These are phyloP conservation scores for Arachnomyces sp. DNA, from an alignment of 2,329 filamentous ascomycete genomes.

Conservation along the genomic window DNA sequence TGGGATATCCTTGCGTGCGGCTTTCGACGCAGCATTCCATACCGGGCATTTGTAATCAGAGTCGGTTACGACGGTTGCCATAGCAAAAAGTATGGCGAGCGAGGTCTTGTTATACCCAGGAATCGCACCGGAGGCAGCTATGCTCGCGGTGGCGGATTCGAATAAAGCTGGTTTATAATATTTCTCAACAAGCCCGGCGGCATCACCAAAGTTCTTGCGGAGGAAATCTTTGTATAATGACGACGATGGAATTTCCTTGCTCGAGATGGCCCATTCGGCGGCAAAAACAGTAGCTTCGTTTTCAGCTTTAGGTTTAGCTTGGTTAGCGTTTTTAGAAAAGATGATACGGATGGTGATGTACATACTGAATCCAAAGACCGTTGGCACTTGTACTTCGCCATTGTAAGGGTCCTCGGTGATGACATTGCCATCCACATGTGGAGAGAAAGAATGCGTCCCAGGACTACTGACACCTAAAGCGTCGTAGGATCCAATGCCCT, in stretches of 20 bases:
- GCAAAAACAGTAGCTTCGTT: conserved; percentile 2
- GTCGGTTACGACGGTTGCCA: too few relatives aligned
- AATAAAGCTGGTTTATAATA: conserved; percentile 12
- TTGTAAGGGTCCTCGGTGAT: conserved; percentile 12
- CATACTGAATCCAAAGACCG: conserved; percentile 18
- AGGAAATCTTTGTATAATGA: conserved; percentile 14
- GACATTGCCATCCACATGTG: conserved; percentile 15
- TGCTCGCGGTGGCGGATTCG: too few relatives aligned
- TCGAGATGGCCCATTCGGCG: not conserved
- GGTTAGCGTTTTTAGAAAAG: not conserved
- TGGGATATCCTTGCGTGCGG: conserved; percentile 10
- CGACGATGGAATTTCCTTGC: conserved; percentile 1
- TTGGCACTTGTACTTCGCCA: conserved; percentile 14
- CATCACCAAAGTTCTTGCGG: conserved; percentile 11
- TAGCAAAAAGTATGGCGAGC: conserved; percentile 10
- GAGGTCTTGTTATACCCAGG: conserved; percentile 2
- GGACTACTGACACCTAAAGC: too few relatives aligned
- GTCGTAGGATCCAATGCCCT: conserved; percentile 8
- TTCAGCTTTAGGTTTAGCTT: not conserved
- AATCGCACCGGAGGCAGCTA: too few relatives aligned
- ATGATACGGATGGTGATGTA: not conserved
- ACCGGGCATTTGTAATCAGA: conserved; percentile 12
- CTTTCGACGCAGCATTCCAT: conserved; percentile 8
- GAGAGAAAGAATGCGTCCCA: too few relatives aligned
- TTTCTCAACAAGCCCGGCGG: conserved; percentile 10